Conservation (phyloP, 176 grass and related monocot species). For the Oryza meridionalis region DNA sequence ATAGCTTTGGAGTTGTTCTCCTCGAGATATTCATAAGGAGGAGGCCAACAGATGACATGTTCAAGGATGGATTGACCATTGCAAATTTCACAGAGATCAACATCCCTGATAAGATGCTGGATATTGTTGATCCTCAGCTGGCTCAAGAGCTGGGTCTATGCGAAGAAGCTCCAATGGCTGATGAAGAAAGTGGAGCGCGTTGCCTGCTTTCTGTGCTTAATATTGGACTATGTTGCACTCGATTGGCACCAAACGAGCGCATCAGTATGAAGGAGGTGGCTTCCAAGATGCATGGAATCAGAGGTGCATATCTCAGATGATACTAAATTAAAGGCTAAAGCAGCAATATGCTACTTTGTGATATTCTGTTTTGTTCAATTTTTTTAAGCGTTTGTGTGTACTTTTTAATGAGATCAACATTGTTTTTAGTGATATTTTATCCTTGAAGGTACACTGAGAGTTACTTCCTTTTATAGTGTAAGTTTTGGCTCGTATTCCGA, state of each 20-base stretch:
- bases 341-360: too few relatives aligned
- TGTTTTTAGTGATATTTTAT: too few relatives aligned
- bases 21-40: constrained; percentile 13
- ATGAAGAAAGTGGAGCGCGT: neutral
- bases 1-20: constrained; percentile 27
- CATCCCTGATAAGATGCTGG: neutral
- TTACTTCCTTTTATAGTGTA: too few relatives aligned
- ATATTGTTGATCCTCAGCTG: constrained; percentile 17
- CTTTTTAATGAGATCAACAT: too few relatives aligned
- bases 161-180: neutral
- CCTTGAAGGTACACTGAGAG: too few relatives aligned
- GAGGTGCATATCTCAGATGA: too few relatives aligned
- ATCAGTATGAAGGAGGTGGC: constrained; percentile 14
- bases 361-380: too few relatives aligned
- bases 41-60: constrained; percentile 37
- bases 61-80: constrained; percentile 28
- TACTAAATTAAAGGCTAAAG: too few relatives aligned
- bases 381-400: too few relatives aligned
- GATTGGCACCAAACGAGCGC: neutral
- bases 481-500: too few relatives aligned
- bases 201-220: neutral
- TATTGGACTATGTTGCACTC: neutral
- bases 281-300: neutral
- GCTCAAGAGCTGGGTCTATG: neutral
- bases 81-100: neutral